These are phyloP conservation scores for Xylaria arbuscula DNA, from an alignment of 2,329 filamentous ascomycete species.

Conservation along the genomic window DNA sequence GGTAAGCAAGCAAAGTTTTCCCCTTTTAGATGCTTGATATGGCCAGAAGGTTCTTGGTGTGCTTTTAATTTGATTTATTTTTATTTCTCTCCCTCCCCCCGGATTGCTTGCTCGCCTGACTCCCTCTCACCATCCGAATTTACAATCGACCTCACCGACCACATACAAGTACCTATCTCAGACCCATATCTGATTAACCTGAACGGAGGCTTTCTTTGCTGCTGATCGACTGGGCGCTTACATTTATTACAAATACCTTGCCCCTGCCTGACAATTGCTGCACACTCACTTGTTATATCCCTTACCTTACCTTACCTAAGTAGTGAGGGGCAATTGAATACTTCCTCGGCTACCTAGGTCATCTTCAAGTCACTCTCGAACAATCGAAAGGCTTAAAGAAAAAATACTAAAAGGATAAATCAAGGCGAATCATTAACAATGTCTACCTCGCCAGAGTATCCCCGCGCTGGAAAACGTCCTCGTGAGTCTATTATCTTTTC, in stretches of 20 bases:
- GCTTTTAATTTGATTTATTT: conserved; percentile 7
- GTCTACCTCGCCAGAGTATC: conserved; percentile 39
- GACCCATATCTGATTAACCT: conserved; percentile 6
- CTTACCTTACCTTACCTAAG: too few species aligned
- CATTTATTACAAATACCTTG: conserved; percentile 23
- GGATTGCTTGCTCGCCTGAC: conserved; percentile 15
- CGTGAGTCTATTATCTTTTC: conserved; percentile 33
- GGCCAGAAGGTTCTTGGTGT: not conserved
- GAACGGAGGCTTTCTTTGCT: not conserved
- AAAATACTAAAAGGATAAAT: not conserved
- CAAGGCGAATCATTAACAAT: conserved; percentile 19
- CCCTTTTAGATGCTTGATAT: conserved; percentile 2
- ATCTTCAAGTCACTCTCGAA: not conserved
- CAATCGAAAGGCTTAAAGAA: not conserved
- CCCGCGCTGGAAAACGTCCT: conserved; percentile 41
- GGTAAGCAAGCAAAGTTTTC: not conserved
- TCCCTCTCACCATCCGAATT: not conserved
- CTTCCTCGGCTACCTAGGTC: not conserved
- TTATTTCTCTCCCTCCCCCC: not conserved
- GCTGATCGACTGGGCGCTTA: not conserved
- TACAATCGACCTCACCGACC: not conserved
- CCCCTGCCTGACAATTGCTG: not conserved
- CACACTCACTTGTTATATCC: not conserved
- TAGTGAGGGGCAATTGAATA: conserved; percentile 8
- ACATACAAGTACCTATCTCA: not conserved